These are phyloP conservation scores for Cupressus sempervirens DNA, from an alignment of 75 land plant species.

Conservation along the genomic window DNA sequence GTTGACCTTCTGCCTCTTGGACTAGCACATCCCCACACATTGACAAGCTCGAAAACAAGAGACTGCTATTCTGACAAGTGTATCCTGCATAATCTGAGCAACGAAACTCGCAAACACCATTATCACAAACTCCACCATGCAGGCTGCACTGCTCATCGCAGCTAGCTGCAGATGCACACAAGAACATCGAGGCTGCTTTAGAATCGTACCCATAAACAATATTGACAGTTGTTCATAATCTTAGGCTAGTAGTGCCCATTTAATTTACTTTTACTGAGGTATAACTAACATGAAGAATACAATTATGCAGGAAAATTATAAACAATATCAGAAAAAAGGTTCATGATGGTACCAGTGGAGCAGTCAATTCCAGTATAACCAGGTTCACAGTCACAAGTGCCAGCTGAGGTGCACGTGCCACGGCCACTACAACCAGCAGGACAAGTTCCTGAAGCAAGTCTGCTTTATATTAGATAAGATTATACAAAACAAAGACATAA, in stretches of 20 bases:
- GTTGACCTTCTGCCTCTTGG: constrained; percentile 62
- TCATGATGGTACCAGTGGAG: constrained; percentile 67
- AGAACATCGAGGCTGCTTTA: background rate
- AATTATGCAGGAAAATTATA: background rate
- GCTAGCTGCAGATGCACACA: constrained; percentile 52
- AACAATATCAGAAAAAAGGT: background rate
- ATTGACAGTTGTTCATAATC: background rate
- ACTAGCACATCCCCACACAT: constrained; percentile 79
- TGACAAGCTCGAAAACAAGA: constrained; percentile 61
- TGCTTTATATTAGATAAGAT: background rate
- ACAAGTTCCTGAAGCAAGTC: constrained; percentile 58
- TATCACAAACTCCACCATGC: constrained; percentile 99
- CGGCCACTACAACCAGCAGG: constrained; percentile 75
- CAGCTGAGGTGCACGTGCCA: constrained; percentile 61
- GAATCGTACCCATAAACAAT: background rate
- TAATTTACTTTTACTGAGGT: background rate
- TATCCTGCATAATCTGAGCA: constrained; percentile 99
- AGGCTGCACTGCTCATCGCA: constrained; percentile 98
- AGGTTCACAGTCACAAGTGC: constrained; percentile 70
- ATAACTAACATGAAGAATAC: background rate
- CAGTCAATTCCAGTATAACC: constrained; percentile 92
- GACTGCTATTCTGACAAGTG: constrained; percentile 94
- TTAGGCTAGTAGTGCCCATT: background rate
- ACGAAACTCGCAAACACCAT: constrained; percentile 93
- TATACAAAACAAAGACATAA: background rate